Conservation (phyloP, 164 flowering plant genomes). For the Pachysandra terminalis region DNA sequence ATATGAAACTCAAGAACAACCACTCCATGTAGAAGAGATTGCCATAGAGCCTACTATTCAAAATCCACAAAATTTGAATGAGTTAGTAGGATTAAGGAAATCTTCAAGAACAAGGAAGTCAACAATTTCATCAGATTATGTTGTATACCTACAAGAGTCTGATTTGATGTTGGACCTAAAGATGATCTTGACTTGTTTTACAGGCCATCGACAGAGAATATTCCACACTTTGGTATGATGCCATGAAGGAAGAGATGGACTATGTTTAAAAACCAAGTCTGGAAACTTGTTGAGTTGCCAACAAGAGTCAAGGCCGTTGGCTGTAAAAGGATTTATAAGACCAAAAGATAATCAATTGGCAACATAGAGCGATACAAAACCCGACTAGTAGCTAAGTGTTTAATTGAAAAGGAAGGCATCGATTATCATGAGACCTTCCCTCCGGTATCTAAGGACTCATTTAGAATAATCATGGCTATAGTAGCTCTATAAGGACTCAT, state of each 20-base stretch:
- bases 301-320: background rate
- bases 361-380: background rate
- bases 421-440: background rate
- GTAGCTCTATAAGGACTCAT: constrained; percentile 12
- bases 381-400: background rate
- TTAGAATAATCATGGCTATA: constrained; percentile 8
- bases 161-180: too few species aligned
- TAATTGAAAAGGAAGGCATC: background rate
- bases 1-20: too few species aligned
- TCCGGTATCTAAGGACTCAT: background rate
- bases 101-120: too few species aligned
- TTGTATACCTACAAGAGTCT: too few species aligned
- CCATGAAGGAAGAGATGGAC: background rate
- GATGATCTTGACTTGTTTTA: too few species aligned
- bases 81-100: too few species aligned
- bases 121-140: too few species aligned
- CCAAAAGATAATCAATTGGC: background rate
- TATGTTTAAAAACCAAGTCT: background rate
- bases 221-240: too few species aligned
- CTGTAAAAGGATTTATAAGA: background rate
- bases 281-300: background rate
- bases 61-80: too few species aligned
- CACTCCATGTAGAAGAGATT: too few species aligned
- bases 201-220: too few species aligned
- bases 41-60: too few species aligned